Base-by-base conservation (phyloP, 1,139 yeast species). In the Nakaseomyces glabratus region DNA sequence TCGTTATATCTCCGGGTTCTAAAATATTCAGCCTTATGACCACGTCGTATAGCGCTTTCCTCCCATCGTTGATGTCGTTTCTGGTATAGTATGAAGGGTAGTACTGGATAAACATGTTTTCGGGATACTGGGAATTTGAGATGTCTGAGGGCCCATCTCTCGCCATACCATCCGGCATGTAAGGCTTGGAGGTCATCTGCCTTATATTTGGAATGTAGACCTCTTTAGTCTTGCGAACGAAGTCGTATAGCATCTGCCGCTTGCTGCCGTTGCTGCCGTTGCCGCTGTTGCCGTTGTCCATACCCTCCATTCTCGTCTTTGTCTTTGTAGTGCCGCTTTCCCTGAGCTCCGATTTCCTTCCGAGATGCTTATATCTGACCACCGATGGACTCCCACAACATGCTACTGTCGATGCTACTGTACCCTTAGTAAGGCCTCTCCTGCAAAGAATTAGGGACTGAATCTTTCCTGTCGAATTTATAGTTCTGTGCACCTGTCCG, bases 81-180 rank as follows among this genome's bases (percentile, higher is more conserved):
- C 54, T 40, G 14, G 79, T 60, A 0, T 85, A 69, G 53, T 79
- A 82, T 4, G 84, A 71, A 2, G 88, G 88, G 46, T 76, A 81
- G 6, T 69, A 51, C 3, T 61, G 43, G 51, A 70, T 56, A 20
- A 64, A 59, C 44, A 69, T 49, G 37, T 50, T 52, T n/a, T 33
- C 20, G 5, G 55, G 46, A 10, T 46, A 22, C 15, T 34, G 35
- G 13, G 36, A 21, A 11, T 28, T 42, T 6, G 30, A 23, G 13
- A 39, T 43, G 16, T 39, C 34, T 10, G 39, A 25, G 7, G 36
- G 39, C 13, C 43, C 42, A 21, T 35, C 43, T 11, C 58, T 39
- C 8, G 40, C 24, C 3, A 49, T 41, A 18, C 59, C 47, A 1
- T 71, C 60, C 2, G 70, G 71, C 4, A 70, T 74, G 1, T 66